Percentiles rank a stretch among this genome's conserved stretches.
Conservation (phyloP, 2,329 filamentous ascomycete genomes). For the Aureobasidium sp. region DNA sequence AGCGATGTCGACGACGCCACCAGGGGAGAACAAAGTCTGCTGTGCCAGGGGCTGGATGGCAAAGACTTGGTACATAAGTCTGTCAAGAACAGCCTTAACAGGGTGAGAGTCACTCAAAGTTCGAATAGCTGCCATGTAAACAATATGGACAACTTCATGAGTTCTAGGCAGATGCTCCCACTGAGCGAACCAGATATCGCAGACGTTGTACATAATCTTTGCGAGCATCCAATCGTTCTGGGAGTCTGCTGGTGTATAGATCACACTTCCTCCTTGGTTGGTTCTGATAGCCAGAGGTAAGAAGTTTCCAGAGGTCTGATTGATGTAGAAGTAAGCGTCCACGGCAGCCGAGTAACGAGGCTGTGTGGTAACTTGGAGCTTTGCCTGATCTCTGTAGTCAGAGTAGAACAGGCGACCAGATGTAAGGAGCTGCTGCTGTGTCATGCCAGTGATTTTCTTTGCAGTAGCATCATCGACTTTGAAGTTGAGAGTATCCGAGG, state of each 20-base stretch:
- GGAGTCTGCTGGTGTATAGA: constrained; percentile 1
- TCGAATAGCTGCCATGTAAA: constrained; percentile 13
- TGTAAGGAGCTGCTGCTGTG: not conserved
- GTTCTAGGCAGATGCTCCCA: constrained; percentile 10
- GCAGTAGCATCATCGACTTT: not conserved
- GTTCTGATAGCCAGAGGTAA: constrained; percentile 1
- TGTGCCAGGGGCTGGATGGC: constrained; percentile 9
- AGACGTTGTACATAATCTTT: constrained; percentile 14
- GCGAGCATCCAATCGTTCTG: not conserved
- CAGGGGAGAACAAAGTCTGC: not conserved
- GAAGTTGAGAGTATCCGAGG: constrained; percentile 7
- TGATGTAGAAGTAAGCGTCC: constrained; percentile 13
- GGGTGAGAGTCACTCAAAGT: not conserved
- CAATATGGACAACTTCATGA: constrained; percentile 5
- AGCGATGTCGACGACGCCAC: not conserved
- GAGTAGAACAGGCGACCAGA: constrained; percentile 3
- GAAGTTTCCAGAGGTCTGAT: not conserved
- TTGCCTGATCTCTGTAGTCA: constrained; percentile 10
- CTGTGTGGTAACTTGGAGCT: not conserved
- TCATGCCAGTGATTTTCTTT: constrained; percentile 9
- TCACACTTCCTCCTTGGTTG: not conserved
- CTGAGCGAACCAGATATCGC: constrained; percentile 10
- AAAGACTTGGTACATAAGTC: constrained; percentile 15
- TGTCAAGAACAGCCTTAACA: not conserved
- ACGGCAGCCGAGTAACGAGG: constrained; percentile 7